Conservation (phyloP, 371 early-diverging fungal species). For the Vairimorpha necatrix region DNA sequence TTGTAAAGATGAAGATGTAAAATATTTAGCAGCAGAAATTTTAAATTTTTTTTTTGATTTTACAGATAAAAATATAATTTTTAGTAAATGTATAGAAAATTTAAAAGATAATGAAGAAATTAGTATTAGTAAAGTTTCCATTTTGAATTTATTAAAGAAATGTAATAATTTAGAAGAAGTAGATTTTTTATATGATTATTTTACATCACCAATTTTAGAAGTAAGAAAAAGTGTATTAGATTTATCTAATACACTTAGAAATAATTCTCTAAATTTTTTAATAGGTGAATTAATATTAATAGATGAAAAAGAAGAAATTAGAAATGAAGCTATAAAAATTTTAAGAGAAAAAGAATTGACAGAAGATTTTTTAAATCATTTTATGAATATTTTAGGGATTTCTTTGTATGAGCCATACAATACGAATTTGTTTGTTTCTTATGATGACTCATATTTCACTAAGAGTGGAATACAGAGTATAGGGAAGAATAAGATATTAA, state of each 20-base stretch:
- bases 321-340: conserved; percentile 26
- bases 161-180: conserved; percentile 17
- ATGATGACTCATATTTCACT: conserved; percentile 53
- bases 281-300: conserved; percentile 44
- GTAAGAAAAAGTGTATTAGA: conserved; percentile 31
- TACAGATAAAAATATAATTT: conserved; percentile 13
- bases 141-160: conserved; percentile 42
- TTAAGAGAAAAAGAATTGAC: conserved; percentile 12
- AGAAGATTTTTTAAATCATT: conserved; percentile 26
- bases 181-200: conserved; percentile 47
- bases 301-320: conserved; percentile 44
- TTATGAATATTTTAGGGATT: conserved; percentile 29
- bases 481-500: conserved; percentile 38
- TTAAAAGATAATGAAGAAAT: conserved; percentile 57
- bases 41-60: conserved; percentile 32
- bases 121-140: conserved; percentile 55
- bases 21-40: conserved; percentile 57
- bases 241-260: conserved; percentile 11
- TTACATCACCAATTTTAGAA: conserved; percentile 35
- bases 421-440: conserved; percentile 46
- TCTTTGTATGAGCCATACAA: conserved; percentile 35
- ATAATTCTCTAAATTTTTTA: conserved; percentile 36
- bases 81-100: conserved; percentile 50
- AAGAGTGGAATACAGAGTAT: conserved; percentile 42
- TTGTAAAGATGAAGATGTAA: conserved; percentile 63